Percentiles rank a stretch among this genome's conserved stretches.
Evolutionary conservation across 495 filamentous ascomycete species (phyloP).

Genomic region (Zalerion maritima): DNA sequence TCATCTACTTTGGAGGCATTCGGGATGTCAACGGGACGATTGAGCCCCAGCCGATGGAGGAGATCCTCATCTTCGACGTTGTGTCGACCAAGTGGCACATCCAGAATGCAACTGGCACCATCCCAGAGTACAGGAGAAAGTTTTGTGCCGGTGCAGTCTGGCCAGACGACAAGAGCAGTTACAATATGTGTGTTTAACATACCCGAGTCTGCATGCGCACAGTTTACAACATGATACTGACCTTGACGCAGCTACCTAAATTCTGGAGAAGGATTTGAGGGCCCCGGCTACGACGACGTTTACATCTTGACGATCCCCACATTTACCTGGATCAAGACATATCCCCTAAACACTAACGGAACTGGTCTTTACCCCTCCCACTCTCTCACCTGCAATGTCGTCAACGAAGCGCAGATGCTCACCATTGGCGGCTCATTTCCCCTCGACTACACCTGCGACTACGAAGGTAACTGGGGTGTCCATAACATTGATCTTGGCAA

Average conservation of each 20-base stretch:
- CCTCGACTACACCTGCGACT: conserved; percentile 45
- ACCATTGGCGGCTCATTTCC: conserved; percentile 59
- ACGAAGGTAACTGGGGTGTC: conserved; percentile 56
- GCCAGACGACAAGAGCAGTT: conserved; percentile 28
- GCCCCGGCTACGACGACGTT: conserved; percentile 63
- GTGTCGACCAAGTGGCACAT: conserved; percentile 27
- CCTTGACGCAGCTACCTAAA: no score
- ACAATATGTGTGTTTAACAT: conserved; percentile 32
- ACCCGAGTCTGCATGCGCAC: no score
- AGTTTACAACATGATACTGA: no score
- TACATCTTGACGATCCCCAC: conserved; percentile 64
- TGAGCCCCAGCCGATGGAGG: conserved; percentile 17
- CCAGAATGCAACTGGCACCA: conserved; percentile 22
- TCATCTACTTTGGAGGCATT: conserved; percentile 39
- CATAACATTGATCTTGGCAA: conserved; percentile 40
- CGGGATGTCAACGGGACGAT: conserved; percentile 19
- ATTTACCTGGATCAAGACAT: conserved; percentile 59
- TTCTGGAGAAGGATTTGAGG: no score
- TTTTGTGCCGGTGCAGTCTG: conserved; percentile 32
- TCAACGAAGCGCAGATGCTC: conserved; percentile 57
- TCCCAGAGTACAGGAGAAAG: conserved; percentile 22
- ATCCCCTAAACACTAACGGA: conserved; percentile 31
- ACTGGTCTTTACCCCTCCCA: conserved; percentile 55
- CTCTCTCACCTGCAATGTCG: conserved; percentile 48
- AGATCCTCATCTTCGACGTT: conserved; percentile 29